These are phyloP conservation scores for Roridomyces roridus DNA, from an alignment of 768 basidiomycete genomes.

Conservation along the genomic window DNA sequence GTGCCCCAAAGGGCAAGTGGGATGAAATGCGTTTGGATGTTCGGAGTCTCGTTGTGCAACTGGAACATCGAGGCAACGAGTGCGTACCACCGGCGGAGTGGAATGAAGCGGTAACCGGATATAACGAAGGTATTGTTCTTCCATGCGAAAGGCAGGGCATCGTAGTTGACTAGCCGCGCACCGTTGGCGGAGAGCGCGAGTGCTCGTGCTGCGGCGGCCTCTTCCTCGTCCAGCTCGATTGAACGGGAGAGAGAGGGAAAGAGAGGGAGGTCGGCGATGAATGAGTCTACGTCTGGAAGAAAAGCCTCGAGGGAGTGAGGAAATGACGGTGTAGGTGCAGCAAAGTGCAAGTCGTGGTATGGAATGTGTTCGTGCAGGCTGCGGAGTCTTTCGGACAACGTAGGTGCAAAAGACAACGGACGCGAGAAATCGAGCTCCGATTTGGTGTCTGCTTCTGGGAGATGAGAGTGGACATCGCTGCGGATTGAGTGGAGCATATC, in stretches of 20 bases:
- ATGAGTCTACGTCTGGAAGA: neutral
- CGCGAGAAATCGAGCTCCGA: constrained; percentile 36
- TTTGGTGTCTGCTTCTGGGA: constrained; percentile 32
- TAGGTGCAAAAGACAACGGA: constrained; percentile 44
- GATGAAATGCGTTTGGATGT: constrained; percentile 14
- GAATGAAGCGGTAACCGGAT: constrained; percentile 9
- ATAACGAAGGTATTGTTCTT: neutral
- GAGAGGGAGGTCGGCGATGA: neutral
- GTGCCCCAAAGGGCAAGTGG: constrained; percentile 5
- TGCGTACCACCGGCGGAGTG: neutral
- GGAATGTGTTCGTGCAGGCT: constrained; percentile 55
- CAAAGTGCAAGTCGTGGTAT: constrained; percentile 39
- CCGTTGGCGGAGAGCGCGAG: neutral
- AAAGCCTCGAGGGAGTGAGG: neutral
- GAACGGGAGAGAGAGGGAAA: neutral
- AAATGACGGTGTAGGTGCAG: neutral
- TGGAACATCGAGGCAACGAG: neutral
- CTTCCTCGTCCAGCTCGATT: neutral
- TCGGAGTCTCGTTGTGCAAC: constrained; percentile 32
- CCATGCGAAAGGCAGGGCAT: neutral
- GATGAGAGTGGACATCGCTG: constrained; percentile 43
- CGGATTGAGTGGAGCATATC: constrained; percentile 52
- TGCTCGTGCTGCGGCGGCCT: neutral
- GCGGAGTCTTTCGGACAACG: constrained; percentile 48
- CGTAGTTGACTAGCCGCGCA: neutral